Percentiles rank a stretch among this genome's conserved stretches.
These are phyloP conservation scores for Lithospermum erythrorhizon DNA, from an alignment of 257 asterid species.

Conservation along the genomic window DNA sequence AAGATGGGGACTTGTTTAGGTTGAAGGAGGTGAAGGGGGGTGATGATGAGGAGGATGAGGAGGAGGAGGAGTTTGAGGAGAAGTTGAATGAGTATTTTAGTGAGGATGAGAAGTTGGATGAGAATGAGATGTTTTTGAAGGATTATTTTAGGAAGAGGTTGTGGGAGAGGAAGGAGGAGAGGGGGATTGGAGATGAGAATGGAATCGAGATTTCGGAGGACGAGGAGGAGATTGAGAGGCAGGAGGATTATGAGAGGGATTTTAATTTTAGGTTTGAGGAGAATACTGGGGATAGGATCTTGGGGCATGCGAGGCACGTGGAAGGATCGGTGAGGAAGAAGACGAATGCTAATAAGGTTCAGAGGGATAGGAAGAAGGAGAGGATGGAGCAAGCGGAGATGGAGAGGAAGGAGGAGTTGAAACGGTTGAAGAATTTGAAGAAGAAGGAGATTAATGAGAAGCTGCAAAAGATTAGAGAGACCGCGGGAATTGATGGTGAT, in stretches of 20 bases:
- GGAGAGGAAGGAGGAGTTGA: conserved; percentile 68
- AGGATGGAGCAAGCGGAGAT: conserved; percentile 52
- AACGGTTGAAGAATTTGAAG: conserved; percentile 75
- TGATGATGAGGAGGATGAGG: conserved; percentile 19
- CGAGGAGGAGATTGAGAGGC: conserved; percentile 64
- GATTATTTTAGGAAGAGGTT: conserved; percentile 42
- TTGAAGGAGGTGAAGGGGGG: conserved; percentile 29
- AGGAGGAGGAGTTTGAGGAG: conserved; percentile 24
- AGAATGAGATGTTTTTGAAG: conserved; percentile 39
- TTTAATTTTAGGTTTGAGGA: conserved; percentile 72
- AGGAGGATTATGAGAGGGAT: conserved; percentile 71
- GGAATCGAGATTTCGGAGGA: conserved; percentile 42
- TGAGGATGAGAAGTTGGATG: conserved; percentile 57
- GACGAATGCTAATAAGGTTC: conserved; percentile 48
- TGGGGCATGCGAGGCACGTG: conserved; percentile 58
- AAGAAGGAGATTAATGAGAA: conserved; percentile 74
- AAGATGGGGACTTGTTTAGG: conserved; percentile 40
- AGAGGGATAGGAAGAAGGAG: conserved; percentile 84
- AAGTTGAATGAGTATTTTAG: conserved; percentile 60
- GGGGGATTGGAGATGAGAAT: conserved; percentile 16
- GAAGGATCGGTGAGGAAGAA: conserved; percentile 89
- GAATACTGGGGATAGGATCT: conserved; percentile 66
- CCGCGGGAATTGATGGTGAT: conserved; percentile 55
- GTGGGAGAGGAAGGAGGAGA: conserved; percentile 39
- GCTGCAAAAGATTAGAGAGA: conserved; percentile 64